phyloP scores from a whole-genome alignment of 768 basidiomycete genomes.

The Tylopilus rubrobrunneus region DNA sequence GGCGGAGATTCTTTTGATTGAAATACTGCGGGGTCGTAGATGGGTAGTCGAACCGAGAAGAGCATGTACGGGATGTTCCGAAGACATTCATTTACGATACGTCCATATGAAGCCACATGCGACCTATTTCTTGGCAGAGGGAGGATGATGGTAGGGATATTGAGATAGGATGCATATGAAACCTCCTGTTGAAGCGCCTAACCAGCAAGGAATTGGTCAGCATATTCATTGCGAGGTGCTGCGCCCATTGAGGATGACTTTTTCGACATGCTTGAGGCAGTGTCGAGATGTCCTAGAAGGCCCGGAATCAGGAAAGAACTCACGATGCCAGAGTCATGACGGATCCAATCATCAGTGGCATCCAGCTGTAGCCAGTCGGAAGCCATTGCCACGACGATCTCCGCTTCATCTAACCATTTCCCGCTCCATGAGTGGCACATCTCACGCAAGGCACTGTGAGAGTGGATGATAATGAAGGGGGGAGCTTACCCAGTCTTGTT shows the following conservation, averaged over 20 bases:
- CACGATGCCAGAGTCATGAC: conserved; percentile 94
- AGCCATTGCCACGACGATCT: conserved; percentile 67
- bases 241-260: conserved; percentile 17
- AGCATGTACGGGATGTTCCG: conserved; percentile 67
- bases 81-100: conserved; percentile 79
- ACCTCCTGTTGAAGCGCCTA: conserved; percentile 93
- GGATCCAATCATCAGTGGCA: conserved; percentile 86
- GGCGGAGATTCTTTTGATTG: conserved; percentile 34
- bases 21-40: conserved; percentile 70
- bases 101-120: conserved; percentile 88
- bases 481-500: conserved; percentile 62
- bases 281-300: conserved; percentile 3
- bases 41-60: conserved; percentile 78
- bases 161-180: conserved; percentile 89
- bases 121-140: conserved; percentile 84
- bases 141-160: conserved; percentile 78
- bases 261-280: conserved; percentile 15
- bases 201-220: conserved; percentile 14
- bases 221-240: conserved; percentile 7
- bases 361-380: conserved; percentile 97
- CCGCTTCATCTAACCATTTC: conserved; percentile 60
- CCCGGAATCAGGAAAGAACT: conserved; percentile 30
- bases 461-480: conserved; percentile 1
- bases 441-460: conserved; percentile 8
- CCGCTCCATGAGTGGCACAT: conserved; percentile 12